Conservation (phyloP, 495 filamentous ascomycete species). For the Penicillium diatomitis region DNA sequence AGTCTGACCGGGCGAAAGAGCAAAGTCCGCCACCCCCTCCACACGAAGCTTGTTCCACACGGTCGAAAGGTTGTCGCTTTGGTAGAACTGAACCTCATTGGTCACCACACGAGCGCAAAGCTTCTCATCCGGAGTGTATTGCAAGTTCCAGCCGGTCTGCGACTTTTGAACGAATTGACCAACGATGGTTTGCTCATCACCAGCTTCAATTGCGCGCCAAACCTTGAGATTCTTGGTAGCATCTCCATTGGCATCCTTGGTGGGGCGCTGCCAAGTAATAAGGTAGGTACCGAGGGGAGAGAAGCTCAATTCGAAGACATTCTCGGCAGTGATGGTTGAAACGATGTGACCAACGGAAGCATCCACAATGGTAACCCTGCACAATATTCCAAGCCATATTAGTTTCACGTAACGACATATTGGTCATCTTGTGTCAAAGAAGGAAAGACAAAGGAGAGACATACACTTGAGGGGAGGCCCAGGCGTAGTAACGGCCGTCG, state of each 20-base stretch:
- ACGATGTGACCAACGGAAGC: conserved; percentile 70
- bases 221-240: conserved; percentile 94
- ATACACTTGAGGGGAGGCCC: conserved; percentile 75
- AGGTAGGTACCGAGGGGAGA: conserved; percentile 85
- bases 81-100: conserved; percentile 95
- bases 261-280: conserved; percentile 91
- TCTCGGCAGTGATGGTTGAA: conserved; percentile 62
- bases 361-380: conserved; percentile 72
- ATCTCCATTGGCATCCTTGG: conserved; percentile 87
- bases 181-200: conserved; percentile 59
- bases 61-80: conserved; percentile 70
- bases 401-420: no score
- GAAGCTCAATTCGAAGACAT: conserved; percentile 90
- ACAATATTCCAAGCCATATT: no score
- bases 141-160: conserved; percentile 93
- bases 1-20: conserved; percentile 77
- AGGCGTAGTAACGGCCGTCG: conserved; percentile 90
- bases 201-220: conserved; percentile 63
- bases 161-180: conserved; percentile 90
- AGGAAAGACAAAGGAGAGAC: not conserved
- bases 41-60: conserved; percentile 93
- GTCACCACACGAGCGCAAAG: conserved; percentile 89
- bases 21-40: conserved; percentile 87
- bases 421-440: not conserved
- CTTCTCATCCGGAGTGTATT: conserved; percentile 87